Conservation (phyloP, 176 grass and related monocot genomes). For the Paspalum notatum region DNA sequence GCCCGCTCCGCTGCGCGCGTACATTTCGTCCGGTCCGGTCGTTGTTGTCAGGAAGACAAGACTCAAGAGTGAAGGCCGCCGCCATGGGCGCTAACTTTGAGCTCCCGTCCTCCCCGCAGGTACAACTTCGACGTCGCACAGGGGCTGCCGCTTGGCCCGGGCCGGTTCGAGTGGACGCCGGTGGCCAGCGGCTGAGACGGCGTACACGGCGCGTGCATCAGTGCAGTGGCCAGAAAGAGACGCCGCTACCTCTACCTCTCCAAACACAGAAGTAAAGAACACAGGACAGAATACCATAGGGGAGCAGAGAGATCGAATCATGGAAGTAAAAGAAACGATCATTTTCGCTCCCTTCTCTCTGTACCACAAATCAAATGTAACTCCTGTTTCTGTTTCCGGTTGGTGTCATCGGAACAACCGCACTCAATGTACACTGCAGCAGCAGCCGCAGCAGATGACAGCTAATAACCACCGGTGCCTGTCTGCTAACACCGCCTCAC, state of each 20-base stretch:
- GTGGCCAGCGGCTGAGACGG: constrained; percentile 29
- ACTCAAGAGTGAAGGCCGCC: not conserved
- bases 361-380: not conserved
- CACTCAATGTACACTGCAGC: not conserved
- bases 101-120: constrained; percentile 30
- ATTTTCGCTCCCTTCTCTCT: too few relatives aligned
- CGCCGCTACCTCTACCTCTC: too few relatives aligned
- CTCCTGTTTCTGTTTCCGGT: constrained; percentile 33
- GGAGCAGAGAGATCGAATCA: not conserved
- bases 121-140: constrained; percentile 79
- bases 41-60: not conserved
- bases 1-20: too few relatives aligned
- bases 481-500: too few relatives aligned
- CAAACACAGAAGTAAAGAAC: too few relatives aligned
- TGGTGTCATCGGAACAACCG: constrained; percentile 21
- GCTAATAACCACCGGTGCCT: constrained; percentile 52
- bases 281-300: not conserved
- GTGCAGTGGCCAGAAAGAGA: not conserved
- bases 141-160: constrained; percentile 53
- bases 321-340: constrained; percentile 15
- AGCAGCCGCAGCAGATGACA: constrained; percentile 7
- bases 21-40: too few relatives aligned
- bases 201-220: not conserved
- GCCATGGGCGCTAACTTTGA: not conserved
- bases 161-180: constrained; percentile 69